Base-by-base conservation (phyloP, 2,329 filamentous ascomycete species). In the Fusarium sp. region DNA sequence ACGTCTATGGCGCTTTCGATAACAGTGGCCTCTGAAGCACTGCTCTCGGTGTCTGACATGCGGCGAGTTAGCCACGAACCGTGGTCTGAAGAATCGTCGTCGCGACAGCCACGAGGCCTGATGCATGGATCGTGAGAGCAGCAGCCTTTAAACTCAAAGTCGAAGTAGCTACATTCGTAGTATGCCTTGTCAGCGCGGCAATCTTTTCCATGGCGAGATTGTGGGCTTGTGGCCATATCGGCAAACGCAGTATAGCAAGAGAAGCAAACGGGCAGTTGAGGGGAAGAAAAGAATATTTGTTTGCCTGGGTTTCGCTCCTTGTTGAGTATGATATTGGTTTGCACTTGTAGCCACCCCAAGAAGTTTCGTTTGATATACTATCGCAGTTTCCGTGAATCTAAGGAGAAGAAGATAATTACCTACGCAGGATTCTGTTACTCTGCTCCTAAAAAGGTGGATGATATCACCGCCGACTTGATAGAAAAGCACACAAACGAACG, bases 91-190 rank as follows among this genome's bases (percentile, higher is more conserved):
- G 38, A 31, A 24, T 44, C 28, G 42, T 48, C 39, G 51, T 72
- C 63, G 44, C 48, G 56, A 22, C 47, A 60, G 44, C 69, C 69
- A 24, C 47, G 69, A 59, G 69, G 69, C n/a, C 47, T 57, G 36
- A 69, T 69, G 74, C 87, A 89, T 22, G 86, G 83, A 67, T 87
- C 77, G 20, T 81, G 76, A 20, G 79, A 76, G 75, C 87, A 89
- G 73, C 88, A 89, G 24, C 85, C 87, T 28, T 15, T 13, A 9
- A 22, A 74, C 6, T 57, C 64, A 71, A 84, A 87, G 38, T 72
- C 69, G 72, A 79, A 83, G 54, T 58, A 45, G 20, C 54, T 66
- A 71, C 86, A 88, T 31, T 68, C 56, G 71, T 84, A 87, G 70
- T 80, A 86, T 36, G 57, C 38, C 26, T 72, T 73, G 65, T 79